Evolutionary conservation across 768 basidiomycete species (phyloP).

Genomic region (Naganishia vishniacii): DNA sequence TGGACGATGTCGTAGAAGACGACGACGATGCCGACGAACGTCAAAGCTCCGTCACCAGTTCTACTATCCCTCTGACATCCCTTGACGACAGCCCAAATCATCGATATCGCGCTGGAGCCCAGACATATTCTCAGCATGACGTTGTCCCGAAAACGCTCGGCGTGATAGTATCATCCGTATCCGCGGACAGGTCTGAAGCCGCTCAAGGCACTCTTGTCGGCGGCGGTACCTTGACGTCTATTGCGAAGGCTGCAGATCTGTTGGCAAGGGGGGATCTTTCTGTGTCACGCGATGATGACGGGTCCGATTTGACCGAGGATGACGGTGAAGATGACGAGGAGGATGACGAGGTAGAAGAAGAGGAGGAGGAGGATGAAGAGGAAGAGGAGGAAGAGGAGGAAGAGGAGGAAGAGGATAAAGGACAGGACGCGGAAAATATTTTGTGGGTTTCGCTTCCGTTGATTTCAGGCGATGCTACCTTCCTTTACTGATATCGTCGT

Average conservation of each 20-base stretch:
- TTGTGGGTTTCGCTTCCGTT: neutral
- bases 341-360: neutral
- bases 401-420: conserved; percentile 5
- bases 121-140: neutral
- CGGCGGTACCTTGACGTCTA: neutral
- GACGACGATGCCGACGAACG: conserved; percentile 14
- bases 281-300: conserved; percentile 1
- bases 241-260: neutral
- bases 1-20: neutral
- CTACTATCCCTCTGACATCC: conserved; percentile 7
- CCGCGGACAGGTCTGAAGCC: neutral
- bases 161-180: neutral
- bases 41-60: conserved; percentile 12
- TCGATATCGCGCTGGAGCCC: neutral
- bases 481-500: neutral
- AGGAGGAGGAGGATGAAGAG: neutral
- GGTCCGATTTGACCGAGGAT: neutral
- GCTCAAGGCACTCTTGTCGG: neutral
- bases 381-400: neutral
- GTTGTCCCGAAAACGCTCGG: neutral
- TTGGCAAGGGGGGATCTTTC: neutral
- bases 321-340: conserved; percentile 1
- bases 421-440: neutral
- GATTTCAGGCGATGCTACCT: neutral
- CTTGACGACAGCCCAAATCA: conserved; percentile 15